These are phyloP conservation scores for Thuidium tamariscinum DNA, from an alignment of 225 moss, liverwort and hornwort species.

Conservation along the genomic window DNA sequence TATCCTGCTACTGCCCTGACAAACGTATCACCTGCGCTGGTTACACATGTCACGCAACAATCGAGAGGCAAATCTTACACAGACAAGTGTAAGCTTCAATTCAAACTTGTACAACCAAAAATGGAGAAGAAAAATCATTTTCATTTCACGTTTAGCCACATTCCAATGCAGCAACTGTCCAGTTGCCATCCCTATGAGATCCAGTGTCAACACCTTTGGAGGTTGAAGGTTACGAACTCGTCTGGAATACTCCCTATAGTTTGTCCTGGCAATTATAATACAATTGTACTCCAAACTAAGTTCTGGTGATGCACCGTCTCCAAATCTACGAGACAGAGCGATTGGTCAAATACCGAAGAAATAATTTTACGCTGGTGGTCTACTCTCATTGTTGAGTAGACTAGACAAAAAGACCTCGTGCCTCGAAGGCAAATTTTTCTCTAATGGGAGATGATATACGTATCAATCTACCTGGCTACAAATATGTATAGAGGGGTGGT, in stretches of 20 bases:
- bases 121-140: background rate
- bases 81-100: background rate
- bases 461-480: background rate
- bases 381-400: conserved; percentile 21
- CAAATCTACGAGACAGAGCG: background rate
- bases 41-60: background rate
- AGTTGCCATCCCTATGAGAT: background rate
- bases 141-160: background rate
- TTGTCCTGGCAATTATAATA: conserved; percentile 22
- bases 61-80: background rate
- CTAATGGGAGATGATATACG: conserved; percentile 14
- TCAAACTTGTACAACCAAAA: too few relatives aligned
- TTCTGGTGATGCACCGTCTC: background rate
- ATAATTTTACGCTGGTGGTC: conserved; percentile 10
- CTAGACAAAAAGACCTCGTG: conserved; percentile 17
- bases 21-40: too few relatives aligned
- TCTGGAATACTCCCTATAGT: conserved; percentile 6
- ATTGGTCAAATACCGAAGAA: conserved; percentile 4
- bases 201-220: background rate
- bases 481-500: conserved; percentile 10
- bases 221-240: background rate
- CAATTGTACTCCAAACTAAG: conserved; percentile 13
- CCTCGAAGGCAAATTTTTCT: conserved; percentile 9
- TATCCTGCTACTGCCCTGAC: background rate
- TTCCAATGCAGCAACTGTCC: background rate